Conservation (phyloP, 2,329 filamentous ascomycete genomes). For the Diaporthe sp. region DNA sequence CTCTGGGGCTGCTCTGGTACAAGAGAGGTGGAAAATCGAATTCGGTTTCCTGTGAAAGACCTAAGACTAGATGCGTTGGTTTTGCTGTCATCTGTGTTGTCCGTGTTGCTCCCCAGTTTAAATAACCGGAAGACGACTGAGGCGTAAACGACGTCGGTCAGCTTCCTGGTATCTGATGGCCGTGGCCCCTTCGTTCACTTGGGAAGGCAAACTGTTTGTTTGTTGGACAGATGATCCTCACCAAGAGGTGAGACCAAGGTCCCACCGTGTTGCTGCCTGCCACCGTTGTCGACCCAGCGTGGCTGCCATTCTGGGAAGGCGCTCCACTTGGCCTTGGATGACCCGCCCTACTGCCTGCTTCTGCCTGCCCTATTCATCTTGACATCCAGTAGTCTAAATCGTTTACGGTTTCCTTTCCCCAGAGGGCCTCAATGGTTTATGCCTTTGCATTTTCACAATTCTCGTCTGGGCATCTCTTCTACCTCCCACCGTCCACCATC, state of each 20-base stretch:
- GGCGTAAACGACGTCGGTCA: no score
- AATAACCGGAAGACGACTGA: not conserved
- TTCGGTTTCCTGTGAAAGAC: constrained; percentile 19
- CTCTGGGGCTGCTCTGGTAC: constrained; percentile 24
- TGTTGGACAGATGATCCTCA: not conserved
- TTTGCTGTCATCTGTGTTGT: not conserved
- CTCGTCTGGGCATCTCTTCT: not conserved
- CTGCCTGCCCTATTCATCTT: not conserved
- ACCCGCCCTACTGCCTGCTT: not conserved
- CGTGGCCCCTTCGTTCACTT: not conserved
- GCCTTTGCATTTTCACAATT: not conserved
- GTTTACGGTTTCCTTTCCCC: not conserved
- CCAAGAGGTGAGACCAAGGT: not conserved
- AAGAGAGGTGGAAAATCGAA: constrained; percentile 29
- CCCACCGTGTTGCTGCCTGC: not conserved
- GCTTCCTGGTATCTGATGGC: not conserved
- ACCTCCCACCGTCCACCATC: not conserved
- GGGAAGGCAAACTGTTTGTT: not conserved
- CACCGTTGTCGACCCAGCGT: not conserved
- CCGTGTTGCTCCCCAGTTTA: not conserved
- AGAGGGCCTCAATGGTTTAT: no score
- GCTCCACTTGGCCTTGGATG: not conserved
- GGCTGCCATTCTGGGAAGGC: not conserved
- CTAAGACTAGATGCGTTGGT: not conserved
- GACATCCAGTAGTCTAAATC: not conserved